Base-by-base conservation (phyloP, 2,329 filamentous ascomycete species). In the Hortaea sp. region DNA sequence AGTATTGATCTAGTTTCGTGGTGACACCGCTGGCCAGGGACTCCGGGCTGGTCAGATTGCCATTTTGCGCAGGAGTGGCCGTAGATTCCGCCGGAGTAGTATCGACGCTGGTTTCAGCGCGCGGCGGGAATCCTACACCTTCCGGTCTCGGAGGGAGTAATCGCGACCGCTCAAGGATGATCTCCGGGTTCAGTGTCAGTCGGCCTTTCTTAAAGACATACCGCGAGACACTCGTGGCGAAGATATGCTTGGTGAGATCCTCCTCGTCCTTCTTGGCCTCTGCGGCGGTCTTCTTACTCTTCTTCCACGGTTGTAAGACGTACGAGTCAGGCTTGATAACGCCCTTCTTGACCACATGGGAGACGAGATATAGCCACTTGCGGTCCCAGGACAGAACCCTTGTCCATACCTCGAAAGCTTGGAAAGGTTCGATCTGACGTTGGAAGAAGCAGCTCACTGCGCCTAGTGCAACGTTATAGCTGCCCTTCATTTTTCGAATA, bases 151-250 rank as follows among this genome's bases (percentile, higher is more conserved):
- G 69, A 0, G 92, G 92, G 43, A 97, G 69, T 62, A 95, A 70
- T 1, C 81, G 80, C 42, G 82, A 83, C 32, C 82, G 77, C 39
- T 77, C 72, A 28, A 97, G 72, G 6, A 90, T 73, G 41, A 85
- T 73, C 55, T 88, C 84, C 0, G 92, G 89, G 53, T 89, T 80
- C 4, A 97, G 79, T 0, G 90, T 97, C 58, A 92, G 73, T 27
- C 90, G 74, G 1, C 71, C 72, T 50, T 68, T 68, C 58, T 75
- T 75, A 49, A 73, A 67, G 2, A 74, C 72, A 50, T 75, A 75
- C 42, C 71, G 66, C 1, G 72, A 67, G 32, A 75, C 61, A 6
- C 66, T 69, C n/a, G 69, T 73, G 6, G 71, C 71, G 51, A 66
- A 73, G n/a, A 75, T 64, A 7, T 69, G 63, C 37, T 66, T 65